A percentile compares a stretch with the other conserved stretches of the same genome.
Evolutionary conservation across 805 yeast species (phyloP).

Genomic region (Yarrowia osloensis): DNA sequence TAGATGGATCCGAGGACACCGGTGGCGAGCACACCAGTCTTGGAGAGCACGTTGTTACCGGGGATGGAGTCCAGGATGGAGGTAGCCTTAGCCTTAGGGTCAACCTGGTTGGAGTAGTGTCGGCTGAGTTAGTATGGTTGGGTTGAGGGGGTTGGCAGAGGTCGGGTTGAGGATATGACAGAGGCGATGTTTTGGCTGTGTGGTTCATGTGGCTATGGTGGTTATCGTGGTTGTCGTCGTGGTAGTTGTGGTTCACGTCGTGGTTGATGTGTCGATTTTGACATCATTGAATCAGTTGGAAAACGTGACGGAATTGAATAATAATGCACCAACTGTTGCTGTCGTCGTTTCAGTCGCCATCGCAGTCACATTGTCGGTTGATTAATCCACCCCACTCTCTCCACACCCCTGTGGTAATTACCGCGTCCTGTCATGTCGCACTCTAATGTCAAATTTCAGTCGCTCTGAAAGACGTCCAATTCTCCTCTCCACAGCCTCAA

Average conservation of each 20-base stretch:
- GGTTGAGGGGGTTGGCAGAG: not conserved
- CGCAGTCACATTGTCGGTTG: not conserved
- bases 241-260: too few relatives aligned
- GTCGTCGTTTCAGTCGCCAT: not conserved
- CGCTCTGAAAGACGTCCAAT: not conserved
- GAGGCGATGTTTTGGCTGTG: too few relatives aligned
- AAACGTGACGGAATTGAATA: not conserved
- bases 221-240: too few relatives aligned
- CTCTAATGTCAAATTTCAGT: not conserved
- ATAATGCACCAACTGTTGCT: not conserved
- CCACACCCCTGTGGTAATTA: not conserved
- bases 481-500: not conserved
- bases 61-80: constrained; percentile 91
- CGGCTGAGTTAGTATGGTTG: constrained; percentile 32
- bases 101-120: constrained; percentile 47
- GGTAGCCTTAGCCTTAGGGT: constrained; percentile 88
- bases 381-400: not conserved
- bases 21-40: constrained; percentile 94
- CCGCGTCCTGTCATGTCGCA: not conserved
- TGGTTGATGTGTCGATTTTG: too few relatives aligned
- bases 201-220: too few relatives aligned
- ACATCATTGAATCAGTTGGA: not conserved
- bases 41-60: constrained; percentile 82
- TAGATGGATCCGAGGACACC: constrained; percentile 91
- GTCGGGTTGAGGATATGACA: not conserved